Base-by-base conservation (phyloP, 2,329 filamentous ascomycete genomes). In the Neonectria coccinea region DNA sequence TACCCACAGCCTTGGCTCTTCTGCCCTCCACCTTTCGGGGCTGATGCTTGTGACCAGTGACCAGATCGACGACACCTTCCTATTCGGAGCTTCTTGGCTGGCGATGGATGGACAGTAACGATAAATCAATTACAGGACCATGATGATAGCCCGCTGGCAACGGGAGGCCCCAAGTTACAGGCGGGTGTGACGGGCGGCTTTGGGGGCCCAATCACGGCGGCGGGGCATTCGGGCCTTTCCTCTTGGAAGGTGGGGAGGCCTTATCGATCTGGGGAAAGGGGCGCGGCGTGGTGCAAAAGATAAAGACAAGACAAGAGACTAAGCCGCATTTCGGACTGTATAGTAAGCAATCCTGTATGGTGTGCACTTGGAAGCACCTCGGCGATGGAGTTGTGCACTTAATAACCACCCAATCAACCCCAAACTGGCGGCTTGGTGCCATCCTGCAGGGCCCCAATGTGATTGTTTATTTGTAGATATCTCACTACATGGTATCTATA, bases 221-320 rank as follows among this genome's bases (percentile, higher is more conserved):
- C 50, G 60, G 14, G 42, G 42, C 56, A 71, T 62, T 73, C 70
- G 70, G 70, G 48, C 70, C 70, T 72, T 72, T 68, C 68, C 65
- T 67, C 58, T 44, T 25, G 33, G 51, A 22, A 56, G 47, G 59
- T 68, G 59, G 59, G 48, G 52, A 53, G 18, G 53, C 54, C 55
- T 69, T 70, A 71, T 71, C 61, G 61, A 70, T 73, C 70, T 70
- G 70, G 70, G 70, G 70, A 63, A 69, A 18, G 44, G 51, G 31
- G 29, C 31, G 29, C 31, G 25, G 25, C 25, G 25, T 5, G 25
- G 25, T 25, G 25, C 25, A 25, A 25, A 25, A 6, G 25, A 2
- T 25, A 25, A 25, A 25, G 22, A 22, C 4, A 22, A 22, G 22
- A 22, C 22, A 22, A 22, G 22, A 22, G 22, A 22, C 22, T 4